phyloP scores from a whole-genome alignment of 306 rosid species.

The Sechiopsis laciniata region DNA sequence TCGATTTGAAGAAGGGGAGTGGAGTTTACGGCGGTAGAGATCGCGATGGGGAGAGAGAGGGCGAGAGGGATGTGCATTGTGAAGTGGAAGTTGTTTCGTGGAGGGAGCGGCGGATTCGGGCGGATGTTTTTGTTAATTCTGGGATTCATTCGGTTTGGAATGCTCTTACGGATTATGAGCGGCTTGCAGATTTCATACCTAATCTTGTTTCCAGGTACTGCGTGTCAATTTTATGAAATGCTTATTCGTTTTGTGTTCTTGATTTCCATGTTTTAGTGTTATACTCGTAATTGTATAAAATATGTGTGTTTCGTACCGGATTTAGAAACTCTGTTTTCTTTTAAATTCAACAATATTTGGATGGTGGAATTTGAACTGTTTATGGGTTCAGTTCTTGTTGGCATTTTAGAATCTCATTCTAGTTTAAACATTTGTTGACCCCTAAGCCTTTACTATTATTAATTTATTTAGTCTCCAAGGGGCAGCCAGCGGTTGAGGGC shows the following conservation, averaged over 20 bases:
- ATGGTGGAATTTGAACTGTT: no score
- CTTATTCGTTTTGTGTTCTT: not conserved
- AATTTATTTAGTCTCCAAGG: no score
- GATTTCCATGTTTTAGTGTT: not conserved
- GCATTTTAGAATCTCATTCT: no score
- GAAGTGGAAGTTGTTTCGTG: slow-evolving; percentile 78
- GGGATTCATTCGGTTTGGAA: slow-evolving; percentile 69
- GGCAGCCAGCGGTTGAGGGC: no score
- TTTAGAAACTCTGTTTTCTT: no score
- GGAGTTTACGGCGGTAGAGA: not conserved
- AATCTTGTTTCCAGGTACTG: slow-evolving; percentile 79
- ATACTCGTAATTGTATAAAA: no score
- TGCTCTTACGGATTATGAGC: slow-evolving; percentile 86
- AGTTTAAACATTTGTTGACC: no score
- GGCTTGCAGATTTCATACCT: slow-evolving; percentile 80
- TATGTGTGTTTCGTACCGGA: no score
- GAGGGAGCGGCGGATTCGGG: slow-evolving; percentile 74
- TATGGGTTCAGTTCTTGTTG: no score
- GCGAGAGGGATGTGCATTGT: slow-evolving; percentile 41
- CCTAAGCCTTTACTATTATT: no score
- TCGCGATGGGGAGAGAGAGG: slow-evolving; percentile 13
- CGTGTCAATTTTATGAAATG: not conserved
- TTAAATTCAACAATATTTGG: no score
- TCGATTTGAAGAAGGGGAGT: not conserved
- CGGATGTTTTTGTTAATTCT: slow-evolving; percentile 51